Evolutionary conservation across 208 protist genomes (phyloP), one percentile per base, ranked within the genome.

Genomic region (Trypanosomatidae sp.): DNA sequence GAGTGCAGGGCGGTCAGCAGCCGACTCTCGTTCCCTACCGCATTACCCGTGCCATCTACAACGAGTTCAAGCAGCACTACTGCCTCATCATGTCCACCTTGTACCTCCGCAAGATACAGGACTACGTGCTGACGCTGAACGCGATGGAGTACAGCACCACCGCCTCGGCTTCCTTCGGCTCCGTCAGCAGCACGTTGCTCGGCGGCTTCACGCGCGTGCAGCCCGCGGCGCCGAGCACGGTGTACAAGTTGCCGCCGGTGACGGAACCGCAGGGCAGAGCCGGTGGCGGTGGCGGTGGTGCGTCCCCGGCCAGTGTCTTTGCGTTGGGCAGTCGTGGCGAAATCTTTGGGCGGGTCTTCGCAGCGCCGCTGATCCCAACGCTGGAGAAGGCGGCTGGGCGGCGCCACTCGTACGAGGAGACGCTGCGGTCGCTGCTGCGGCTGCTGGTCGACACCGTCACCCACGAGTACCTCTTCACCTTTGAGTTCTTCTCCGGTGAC

Each of bases 401-500:
- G 1, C 60, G 73, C 9, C 90, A 94, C 77, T 84, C 75, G 17
- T 96, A 94, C 76, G 92, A 94, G 60, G 92, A 96, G 66, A 96
- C 92, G 52, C 85, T 96, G 66, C 86, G 92, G 17, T 96, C 92
- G 0, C 60, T 91, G 59, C 80, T 91, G 65, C 76, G 70, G 33
- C 79, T 96, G 5, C 52, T 93, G 10, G 89, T 86, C 55, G 92
- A 96, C 76, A 83, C 90, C 30, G 89, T 96, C 53, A 92, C 88
- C 10, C 92, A 94, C 76, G 92, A 96, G 81, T 96, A 92, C 73
- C 82, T 96, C 72, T 96, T 96, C 77, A 92, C 88, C 1, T 94
- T 93, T 66, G 76, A 83, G 52, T 94, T 96, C 69, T 96, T 96
- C 56, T 79, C 82, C 7, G 91, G 91, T 30, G 89, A 94, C 73